Evolutionary conservation across 768 basidiomycete genomes (phyloP).

Genomic region (Naganishia vaughanmartiniae): DNA sequence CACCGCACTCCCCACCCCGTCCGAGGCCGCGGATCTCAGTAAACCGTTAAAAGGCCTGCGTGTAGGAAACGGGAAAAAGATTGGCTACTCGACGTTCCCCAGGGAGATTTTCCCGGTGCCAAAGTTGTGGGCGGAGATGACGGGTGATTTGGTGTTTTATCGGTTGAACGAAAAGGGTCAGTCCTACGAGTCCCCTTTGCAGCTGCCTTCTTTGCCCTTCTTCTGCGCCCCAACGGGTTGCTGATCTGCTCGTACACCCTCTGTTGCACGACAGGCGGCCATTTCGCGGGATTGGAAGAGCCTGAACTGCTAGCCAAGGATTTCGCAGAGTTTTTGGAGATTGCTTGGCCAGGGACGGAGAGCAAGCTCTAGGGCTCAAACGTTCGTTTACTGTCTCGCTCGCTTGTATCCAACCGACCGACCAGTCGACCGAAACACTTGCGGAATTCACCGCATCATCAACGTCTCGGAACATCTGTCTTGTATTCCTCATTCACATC

Average conservation of each 20-base stretch:
- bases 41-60: slow-evolving; percentile 22
- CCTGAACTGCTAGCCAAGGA: slow-evolving; percentile 46
- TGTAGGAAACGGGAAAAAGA: slow-evolving; percentile 34
- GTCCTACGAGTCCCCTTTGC: slow-evolving; percentile 11
- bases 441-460: too few relatives aligned
- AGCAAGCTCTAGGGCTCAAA: slow-evolving; percentile 34
- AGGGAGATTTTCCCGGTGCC: slow-evolving; percentile 46
- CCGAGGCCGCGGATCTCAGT: not conserved
- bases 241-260: not conserved
- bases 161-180: slow-evolving; percentile 45
- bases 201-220: too few relatives aligned
- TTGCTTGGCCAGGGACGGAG: slow-evolving; percentile 31
- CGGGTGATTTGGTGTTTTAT: slow-evolving; percentile 44
- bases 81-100: slow-evolving; percentile 48
- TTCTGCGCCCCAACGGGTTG: not conserved
- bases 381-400: too few relatives aligned
- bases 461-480: too few relatives aligned
- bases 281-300: slow-evolving; percentile 51
- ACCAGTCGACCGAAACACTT: too few relatives aligned
- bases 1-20: not conserved
- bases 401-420: too few relatives aligned
- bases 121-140: slow-evolving; percentile 42
- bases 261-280: slow-evolving; percentile 37
- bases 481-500: too few relatives aligned
- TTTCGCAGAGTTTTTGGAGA: slow-evolving; percentile 49